These are phyloP conservation scores for Chloromonas sp. DNA, from an alignment of 163 green algal species.

Conservation along the genomic window DNA sequence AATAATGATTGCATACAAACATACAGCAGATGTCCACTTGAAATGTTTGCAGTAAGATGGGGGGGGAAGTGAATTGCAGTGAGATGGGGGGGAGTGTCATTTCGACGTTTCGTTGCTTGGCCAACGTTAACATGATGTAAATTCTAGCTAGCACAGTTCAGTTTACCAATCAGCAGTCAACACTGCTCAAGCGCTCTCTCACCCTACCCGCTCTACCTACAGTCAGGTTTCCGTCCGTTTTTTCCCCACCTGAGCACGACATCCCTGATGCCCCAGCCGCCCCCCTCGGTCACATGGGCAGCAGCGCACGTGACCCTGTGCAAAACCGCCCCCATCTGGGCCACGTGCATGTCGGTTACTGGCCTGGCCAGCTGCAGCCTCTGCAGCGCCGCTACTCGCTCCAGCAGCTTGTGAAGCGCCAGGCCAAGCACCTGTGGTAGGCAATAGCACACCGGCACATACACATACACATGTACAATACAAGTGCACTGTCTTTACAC, in stretches of 20 bases:
- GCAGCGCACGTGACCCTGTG: neutral
- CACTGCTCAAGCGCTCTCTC: no score
- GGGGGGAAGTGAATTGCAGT: no score
- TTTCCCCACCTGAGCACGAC: neutral
- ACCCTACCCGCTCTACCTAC: neutral
- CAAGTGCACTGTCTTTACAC: no score
- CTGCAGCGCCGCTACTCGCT: neutral
- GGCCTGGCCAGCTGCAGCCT: neutral
- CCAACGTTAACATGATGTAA: no score
- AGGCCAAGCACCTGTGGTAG: constrained; percentile 11
- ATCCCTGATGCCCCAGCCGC: constrained; percentile 2
- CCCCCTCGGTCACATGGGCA: neutral
- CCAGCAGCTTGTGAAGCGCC: constrained; percentile 17
- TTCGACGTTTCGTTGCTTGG: no score
- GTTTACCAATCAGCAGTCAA: no score
- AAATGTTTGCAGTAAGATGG: no score
- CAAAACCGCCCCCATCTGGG: neutral
- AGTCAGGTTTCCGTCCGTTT: neutral
- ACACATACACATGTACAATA: neutral
- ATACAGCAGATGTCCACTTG: no score
- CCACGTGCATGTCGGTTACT: neutral
- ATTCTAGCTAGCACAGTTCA: no score
- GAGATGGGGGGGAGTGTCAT: no score
- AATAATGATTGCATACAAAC: neutral
- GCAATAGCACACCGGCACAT: neutral